These are phyloP conservation scores for Delonix regia DNA, from an alignment of 306 rosid genomes.

Conservation along the genomic window DNA sequence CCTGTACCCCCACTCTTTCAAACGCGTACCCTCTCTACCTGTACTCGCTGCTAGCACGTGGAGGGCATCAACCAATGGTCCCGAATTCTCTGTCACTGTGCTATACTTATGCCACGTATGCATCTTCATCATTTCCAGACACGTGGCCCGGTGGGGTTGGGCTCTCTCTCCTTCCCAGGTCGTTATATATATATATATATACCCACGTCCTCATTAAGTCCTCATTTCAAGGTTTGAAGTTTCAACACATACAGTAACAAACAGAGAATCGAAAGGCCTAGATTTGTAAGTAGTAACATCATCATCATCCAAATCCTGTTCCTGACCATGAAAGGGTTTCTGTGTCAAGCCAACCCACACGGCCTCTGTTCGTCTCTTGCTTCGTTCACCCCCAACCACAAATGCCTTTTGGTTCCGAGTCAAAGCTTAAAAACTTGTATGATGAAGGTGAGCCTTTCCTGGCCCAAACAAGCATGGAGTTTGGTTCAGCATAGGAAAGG, in stretches of 20 bases:
- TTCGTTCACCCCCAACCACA: neutral
- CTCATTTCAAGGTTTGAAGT: neutral
- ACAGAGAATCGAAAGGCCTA: neutral
- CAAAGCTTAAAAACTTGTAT: neutral
- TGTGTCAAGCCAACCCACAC: conserved; percentile 21
- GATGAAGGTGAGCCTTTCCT: neutral
- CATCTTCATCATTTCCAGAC: neutral
- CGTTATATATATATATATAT: neutral
- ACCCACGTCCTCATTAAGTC: neutral
- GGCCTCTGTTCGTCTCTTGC: conserved; percentile 7
- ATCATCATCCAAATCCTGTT: neutral
- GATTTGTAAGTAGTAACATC: too few relatives aligned
- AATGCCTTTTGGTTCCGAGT: neutral
- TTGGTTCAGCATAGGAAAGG: neutral
- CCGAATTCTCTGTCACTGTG: neutral
- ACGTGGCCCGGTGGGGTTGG: conserved; percentile 16
- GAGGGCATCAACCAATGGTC: neutral
- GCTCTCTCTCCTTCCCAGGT: neutral
- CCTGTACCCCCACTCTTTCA: conserved; percentile 2
- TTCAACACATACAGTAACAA: neutral
- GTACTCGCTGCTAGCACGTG: neutral
- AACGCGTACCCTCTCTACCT: conserved; percentile 20
- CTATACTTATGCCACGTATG: conserved; percentile 25
- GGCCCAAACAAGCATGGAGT: neutral
- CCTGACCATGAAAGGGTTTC: conserved; percentile 39